Evolutionary conservation across 441 rosid genomes (phyloP).

Genomic region (Theobroma grandiflorum): DNA sequence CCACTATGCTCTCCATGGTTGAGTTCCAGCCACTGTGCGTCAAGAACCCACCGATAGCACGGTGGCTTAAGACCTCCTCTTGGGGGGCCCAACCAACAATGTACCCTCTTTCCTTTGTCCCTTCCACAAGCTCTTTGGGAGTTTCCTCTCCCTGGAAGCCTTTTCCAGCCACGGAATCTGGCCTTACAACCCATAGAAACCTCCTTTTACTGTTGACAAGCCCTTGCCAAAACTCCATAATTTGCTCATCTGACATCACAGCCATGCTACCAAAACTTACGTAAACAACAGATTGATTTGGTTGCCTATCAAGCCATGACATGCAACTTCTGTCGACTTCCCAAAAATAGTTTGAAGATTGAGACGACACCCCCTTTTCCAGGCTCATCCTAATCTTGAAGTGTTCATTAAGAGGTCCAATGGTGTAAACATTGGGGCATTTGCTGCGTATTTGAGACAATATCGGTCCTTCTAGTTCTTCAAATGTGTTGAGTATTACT

Average conservation of each 20-base stretch:
- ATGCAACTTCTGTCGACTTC: slow-evolving; percentile 44
- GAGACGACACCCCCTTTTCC: slow-evolving; percentile 10
- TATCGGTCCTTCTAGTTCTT: slow-evolving; percentile 47
- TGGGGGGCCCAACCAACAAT: slow-evolving; percentile 67
- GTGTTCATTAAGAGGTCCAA: slow-evolving; percentile 61
- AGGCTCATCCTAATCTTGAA: slow-evolving; percentile 29
- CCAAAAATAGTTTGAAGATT: slow-evolving; percentile 33
- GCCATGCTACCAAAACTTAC: slow-evolving; percentile 46
- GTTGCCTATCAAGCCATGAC: slow-evolving; percentile 40
- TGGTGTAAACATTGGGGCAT: slow-evolving; percentile 43
- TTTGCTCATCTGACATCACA: slow-evolving; percentile 26
- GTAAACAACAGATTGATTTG: slow-evolving; percentile 35
- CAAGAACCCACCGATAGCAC: slow-evolving; percentile 47
- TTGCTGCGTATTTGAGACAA: slow-evolving; percentile 41
- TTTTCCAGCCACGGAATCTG: slow-evolving; percentile 35
- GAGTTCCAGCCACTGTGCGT: slow-evolving; percentile 50
- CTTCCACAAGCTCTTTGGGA: slow-evolving; percentile 45
- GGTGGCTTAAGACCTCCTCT: slow-evolving; percentile 50
- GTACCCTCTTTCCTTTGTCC: slow-evolving; percentile 44
- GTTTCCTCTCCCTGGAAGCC: slow-evolving; percentile 40
- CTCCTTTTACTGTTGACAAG: slow-evolving; percentile 27
- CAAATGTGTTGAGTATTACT: slow-evolving; percentile 53
- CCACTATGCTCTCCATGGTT: slow-evolving; percentile 46
- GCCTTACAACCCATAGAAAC: slow-evolving; percentile 46
- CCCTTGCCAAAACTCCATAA: slow-evolving; percentile 44